These are phyloP conservation scores for Kockovaella imperatae DNA, from an alignment of 768 basidiomycete genomes.

Conservation along the genomic window DNA sequence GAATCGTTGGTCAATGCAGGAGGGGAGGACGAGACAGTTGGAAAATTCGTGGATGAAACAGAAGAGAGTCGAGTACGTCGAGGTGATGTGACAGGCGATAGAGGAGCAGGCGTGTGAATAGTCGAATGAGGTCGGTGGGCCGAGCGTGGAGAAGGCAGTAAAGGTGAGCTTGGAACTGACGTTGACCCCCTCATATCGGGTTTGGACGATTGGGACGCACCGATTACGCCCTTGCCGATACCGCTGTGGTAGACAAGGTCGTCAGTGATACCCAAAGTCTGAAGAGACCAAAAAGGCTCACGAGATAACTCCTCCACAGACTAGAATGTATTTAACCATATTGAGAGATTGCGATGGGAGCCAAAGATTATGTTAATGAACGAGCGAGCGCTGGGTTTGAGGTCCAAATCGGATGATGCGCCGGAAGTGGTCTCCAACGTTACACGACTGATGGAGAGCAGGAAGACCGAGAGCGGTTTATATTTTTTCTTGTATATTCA, in stretches of 20 bases:
- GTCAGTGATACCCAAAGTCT: not conserved
- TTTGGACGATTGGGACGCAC: conserved; percentile 48
- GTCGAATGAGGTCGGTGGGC: not conserved
- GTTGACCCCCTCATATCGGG: not conserved
- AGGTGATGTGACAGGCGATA: not conserved
- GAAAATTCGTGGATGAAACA: not conserved
- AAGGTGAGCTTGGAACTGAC: not conserved
- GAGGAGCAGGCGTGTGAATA: not conserved
- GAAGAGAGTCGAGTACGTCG: not conserved
- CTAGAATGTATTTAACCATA: conserved; percentile 94
- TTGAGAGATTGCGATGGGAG: conserved; percentile 7
- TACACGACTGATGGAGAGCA: too few species aligned
- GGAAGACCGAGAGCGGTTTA: too few species aligned
- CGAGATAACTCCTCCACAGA: conserved; percentile 91
- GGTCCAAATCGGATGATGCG: too few species aligned
- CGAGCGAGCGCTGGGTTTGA: too few species aligned
- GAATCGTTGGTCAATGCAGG: not conserved
- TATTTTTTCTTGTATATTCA: too few species aligned
- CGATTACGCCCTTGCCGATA: conserved; percentile 98
- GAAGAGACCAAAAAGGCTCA: conserved; percentile 16
- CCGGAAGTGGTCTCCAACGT: too few species aligned
- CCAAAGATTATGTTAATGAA: too few species aligned
- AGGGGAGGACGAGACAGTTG: not conserved
- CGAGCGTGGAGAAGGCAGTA: conserved; percentile 1
- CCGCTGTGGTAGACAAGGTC: conserved; percentile 50